Percentiles rank a stretch among this genome's conserved stretches.
phyloP scores from a whole-genome alignment of 768 basidiomycete species.

The Agaricus subrufescens region DNA sequence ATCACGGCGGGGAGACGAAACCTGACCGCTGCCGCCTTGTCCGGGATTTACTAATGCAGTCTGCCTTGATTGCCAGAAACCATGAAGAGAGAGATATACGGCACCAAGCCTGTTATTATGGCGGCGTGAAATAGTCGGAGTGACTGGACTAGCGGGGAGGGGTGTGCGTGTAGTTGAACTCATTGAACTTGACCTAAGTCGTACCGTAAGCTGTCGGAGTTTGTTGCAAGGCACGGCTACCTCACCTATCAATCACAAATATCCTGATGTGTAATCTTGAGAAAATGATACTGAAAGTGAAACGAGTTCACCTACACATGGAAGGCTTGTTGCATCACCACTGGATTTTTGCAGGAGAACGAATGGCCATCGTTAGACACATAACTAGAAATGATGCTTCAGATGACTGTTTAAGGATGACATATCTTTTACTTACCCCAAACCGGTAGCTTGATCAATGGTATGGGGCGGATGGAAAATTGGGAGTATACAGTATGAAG shows the following conservation, averaged over 20 bases:
- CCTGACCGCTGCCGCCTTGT: constrained; percentile 2
- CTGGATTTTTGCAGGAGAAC: constrained; percentile 51
- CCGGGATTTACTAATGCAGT: constrained; percentile 24
- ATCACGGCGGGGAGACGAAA: constrained; percentile 33
- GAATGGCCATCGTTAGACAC: constrained; percentile 53
- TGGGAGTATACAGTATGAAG: constrained; percentile 51
- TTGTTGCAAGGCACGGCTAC: background rate
- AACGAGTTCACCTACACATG: constrained; percentile 46
- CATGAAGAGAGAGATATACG: constrained; percentile 49
- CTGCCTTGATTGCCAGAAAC: constrained; percentile 53
- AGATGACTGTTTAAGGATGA: background rate
- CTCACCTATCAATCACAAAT: constrained; percentile 49
- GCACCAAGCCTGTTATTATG: constrained; percentile 52
- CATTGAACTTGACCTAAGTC: constrained; percentile 51
- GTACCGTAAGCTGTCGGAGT: background rate
- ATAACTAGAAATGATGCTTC: constrained; percentile 26
- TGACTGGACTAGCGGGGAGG: constrained; percentile 32
- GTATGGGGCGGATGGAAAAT: constrained; percentile 39
- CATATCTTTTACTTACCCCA: background rate
- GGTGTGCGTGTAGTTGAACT: constrained; percentile 33
- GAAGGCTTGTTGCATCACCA: constrained; percentile 46
- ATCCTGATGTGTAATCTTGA: constrained; percentile 4
- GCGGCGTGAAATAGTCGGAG: constrained; percentile 8
- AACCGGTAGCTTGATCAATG: constrained; percentile 10
- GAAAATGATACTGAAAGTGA: background rate